Evolutionary conservation across 257 asterid genomes (phyloP), one percentile per base, ranked within the genome.

Genomic region (Vinca minor): DNA sequence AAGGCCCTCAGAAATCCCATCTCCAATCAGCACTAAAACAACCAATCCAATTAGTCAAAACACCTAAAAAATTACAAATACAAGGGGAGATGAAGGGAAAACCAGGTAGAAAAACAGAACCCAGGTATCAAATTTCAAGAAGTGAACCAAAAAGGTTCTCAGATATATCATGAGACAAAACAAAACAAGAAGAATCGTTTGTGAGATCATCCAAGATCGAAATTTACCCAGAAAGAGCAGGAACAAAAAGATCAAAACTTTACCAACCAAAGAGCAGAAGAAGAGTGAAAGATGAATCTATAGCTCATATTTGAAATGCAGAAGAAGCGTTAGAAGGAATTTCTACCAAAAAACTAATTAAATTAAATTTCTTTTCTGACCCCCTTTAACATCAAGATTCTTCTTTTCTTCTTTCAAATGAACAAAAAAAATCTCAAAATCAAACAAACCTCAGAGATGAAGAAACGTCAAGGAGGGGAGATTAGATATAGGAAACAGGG

Each of bases 251-350:
- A 65, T 18, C 57, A 45, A 69, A 70, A 10, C 67, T 70, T 72
- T 75, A 79, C 94, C 86, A 62, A 77, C 76, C 69, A 75, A 73
- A 72, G 71, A 76, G 76, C 79, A 76, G 78, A 83, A n/a, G n/a
- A n/a, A 82, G 69, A 77, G 71, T 46, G 65, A 77, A 78, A 76
- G 46, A 63, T 70, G 77, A 95, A 90, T 90, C 96, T 78, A 75
- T 31, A 65, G 68, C 77, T 79, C 76, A 76, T 66, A 85, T 88
- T 95, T 87, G 81, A 67, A 76, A 74, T 63, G 66, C 66, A 74
- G 76, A 63, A 67, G n/a, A 71, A 72, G 21, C 68, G 63, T 75
- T 54, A 62, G 32, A 65, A n/a, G 56, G 44, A 29, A 47, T 54
- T 47, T 26, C 52, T 34, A 50, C 36, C 61, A 58, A 48, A 73